Conservation (phyloP, 805 yeast species). For the Saturnispora bothae region DNA sequence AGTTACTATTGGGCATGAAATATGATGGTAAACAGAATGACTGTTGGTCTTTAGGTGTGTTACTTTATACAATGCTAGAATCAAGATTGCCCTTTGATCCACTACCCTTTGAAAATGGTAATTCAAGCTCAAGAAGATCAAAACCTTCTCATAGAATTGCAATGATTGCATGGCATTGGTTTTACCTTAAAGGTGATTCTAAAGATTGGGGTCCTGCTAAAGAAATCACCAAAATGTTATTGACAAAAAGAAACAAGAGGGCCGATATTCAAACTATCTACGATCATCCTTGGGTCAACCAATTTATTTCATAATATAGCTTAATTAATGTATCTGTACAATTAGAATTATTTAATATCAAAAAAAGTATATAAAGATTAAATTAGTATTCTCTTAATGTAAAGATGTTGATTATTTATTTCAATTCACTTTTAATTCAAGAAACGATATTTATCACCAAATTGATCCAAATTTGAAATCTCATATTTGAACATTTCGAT, state of each 20-base stretch:
- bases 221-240: conserved; percentile 37
- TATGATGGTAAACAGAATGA: conserved; percentile 90
- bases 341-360: too few species aligned
- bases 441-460: conserved; percentile 22
- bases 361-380: too few species aligned
- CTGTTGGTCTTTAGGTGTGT: conserved; percentile 91
- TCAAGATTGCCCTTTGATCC: conserved; percentile 87
- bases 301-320: too few species aligned
- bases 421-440: conserved; percentile 8
- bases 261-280: conserved; percentile 9
- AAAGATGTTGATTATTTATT: too few species aligned
- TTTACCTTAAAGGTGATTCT: conserved; percentile 28
- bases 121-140: conserved; percentile 36
- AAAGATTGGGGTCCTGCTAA: conserved; percentile 30
- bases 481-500: conserved; percentile 36
- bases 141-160: conserved; percentile 84
- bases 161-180: conserved; percentile 88
- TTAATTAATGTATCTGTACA: too few species aligned
- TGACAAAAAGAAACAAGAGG: conserved; percentile 33
- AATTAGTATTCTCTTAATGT: too few species aligned
- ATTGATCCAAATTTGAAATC: conserved; percentile 20
- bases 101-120: conserved; percentile 42
- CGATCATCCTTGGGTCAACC: conserved; percentile 27
- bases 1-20: conserved; percentile 76
- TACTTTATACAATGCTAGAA: conserved; percentile 77